Conservation (phyloP, 2,329 filamentous ascomycete genomes). For the Apiospora malaysiana region DNA sequence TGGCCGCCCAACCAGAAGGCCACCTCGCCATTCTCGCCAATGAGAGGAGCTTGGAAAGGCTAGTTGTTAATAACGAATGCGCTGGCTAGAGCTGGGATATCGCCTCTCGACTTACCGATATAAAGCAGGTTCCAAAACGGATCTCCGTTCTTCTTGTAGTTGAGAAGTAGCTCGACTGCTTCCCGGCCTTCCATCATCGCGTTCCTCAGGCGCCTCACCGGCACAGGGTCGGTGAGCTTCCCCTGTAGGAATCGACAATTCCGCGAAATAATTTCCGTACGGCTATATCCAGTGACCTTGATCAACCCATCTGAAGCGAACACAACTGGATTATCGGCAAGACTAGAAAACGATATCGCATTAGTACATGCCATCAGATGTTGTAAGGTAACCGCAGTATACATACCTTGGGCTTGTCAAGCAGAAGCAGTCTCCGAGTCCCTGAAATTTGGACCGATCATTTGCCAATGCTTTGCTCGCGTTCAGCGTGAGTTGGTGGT, state of each 20-base stretch:
- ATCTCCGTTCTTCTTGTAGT: constrained; percentile 54
- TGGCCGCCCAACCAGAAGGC: constrained; percentile 51
- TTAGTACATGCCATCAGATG: neutral
- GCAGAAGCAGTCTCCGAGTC: constrained; percentile 52
- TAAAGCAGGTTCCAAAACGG: constrained; percentile 53
- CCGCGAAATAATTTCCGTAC: constrained; percentile 51
- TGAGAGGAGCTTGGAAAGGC: constrained; percentile 46
- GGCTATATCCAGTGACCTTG: constrained; percentile 51
- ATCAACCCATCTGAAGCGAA: constrained; percentile 58
- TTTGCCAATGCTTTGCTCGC: constrained; percentile 35
- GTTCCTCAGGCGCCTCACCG: constrained; percentile 44
- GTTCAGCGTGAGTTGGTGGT: constrained; percentile 53
- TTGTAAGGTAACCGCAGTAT: too few species aligned
- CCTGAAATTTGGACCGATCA: constrained; percentile 45
- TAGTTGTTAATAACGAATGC: neutral
- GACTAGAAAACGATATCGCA: constrained; percentile 23
- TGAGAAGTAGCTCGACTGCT: constrained; percentile 39
- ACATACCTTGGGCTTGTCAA: constrained; percentile 45
- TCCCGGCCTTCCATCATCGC: constrained; percentile 38
- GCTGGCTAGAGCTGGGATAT: neutral
- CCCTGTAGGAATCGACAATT: constrained; percentile 58
- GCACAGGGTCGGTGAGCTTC: constrained; percentile 44
- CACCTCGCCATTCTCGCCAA: constrained; percentile 44
- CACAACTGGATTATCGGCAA: constrained; percentile 52
- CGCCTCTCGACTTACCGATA: constrained; percentile 19